Base-by-base conservation (phyloP, 2,329 filamentous ascomycete genomes). In the Botrytis elliptica region DNA sequence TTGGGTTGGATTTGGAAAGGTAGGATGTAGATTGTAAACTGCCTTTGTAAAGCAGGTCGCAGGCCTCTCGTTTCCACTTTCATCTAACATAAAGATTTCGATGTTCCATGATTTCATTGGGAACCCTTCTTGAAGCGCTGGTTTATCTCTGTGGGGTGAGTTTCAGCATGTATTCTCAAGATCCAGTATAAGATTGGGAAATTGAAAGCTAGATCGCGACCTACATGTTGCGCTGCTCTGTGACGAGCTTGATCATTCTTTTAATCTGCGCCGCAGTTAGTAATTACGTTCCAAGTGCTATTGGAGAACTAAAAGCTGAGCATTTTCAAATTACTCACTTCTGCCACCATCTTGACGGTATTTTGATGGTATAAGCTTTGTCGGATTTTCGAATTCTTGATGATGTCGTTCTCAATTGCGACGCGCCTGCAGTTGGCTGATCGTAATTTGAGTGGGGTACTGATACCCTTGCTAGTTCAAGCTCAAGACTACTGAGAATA, bases 61-160 rank as follows among this genome's bases (percentile, higher is more conserved):
- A 12, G 92, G 88, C 70, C 94, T 88, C 83, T 97, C 91, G 78
- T 96, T 93, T 78, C 94, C 95, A 76, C 93, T 90, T 79, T 97
- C 92, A 77, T 97, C 94, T 72, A 98, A 83, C 70, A 98, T 83
- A 84, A 89, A 93, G 78, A 99, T 86, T 83, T 92, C 91, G 82
- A 98, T 93, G 78, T 89, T 94, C 96, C 96, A 99, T 84, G 90
- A 87, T 82, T 96, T 92, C 89, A 98, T 95, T 18, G 96, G 96
- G 80, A 95, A 97, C 4, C 94, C 94, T 79, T 95, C 93, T 77
- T 94, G 88, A 57, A 92, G 92, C 22, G 93, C 92, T 33, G 93
- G 90, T 82, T 95, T 94, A 80, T 93, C 89, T 81, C 92, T 94
- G 81, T 81, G 79, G 46, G 20, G 46, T 40, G 38, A 29, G 10